phyloP scores from a whole-genome alignment of 1,284 basidiomycete species.

The Anthracocystis panici-leucophaei region DNA sequence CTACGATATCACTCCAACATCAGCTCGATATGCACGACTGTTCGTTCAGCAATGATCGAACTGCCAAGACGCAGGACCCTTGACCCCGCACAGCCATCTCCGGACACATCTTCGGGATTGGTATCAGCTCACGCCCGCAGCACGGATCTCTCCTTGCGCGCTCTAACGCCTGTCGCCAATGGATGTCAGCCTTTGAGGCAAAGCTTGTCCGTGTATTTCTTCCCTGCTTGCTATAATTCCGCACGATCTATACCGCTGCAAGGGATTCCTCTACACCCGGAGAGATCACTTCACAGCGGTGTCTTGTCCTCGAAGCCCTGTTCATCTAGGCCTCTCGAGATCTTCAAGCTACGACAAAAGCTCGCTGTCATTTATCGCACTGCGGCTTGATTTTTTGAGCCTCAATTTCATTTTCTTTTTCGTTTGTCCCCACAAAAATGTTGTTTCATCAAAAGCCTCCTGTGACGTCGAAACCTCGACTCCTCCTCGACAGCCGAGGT shows the following conservation, averaged over 20 bases:
- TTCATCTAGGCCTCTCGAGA: too few species aligned
- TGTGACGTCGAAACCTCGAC: conserved; percentile 1
- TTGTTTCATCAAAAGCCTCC: background rate
- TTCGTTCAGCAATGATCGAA: background rate
- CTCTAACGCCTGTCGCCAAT: background rate
- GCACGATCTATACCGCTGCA: background rate
- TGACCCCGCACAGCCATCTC: background rate
- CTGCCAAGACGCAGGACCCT: conserved; percentile 2
- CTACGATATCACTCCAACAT: background rate
- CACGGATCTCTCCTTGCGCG: background rate
- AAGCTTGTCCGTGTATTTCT: background rate
- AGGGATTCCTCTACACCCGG: background rate
- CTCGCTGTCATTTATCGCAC: background rate
- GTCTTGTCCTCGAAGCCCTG: background rate
- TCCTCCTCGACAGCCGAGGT: conserved; percentile 5
- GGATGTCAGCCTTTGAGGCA: background rate
- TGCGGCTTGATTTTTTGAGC: background rate
- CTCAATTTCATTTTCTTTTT: conserved; percentile 1
- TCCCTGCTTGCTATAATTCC: background rate
- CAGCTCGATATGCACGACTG: background rate
- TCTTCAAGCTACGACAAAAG: background rate
- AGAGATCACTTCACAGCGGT: too few species aligned
- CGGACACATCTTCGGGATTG: too few species aligned
- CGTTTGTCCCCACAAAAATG: background rate
- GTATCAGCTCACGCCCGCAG: background rate